phyloP scores from a whole-genome alignment of 2,329 filamentous ascomycete genomes.

The Fusarium sp. region DNA sequence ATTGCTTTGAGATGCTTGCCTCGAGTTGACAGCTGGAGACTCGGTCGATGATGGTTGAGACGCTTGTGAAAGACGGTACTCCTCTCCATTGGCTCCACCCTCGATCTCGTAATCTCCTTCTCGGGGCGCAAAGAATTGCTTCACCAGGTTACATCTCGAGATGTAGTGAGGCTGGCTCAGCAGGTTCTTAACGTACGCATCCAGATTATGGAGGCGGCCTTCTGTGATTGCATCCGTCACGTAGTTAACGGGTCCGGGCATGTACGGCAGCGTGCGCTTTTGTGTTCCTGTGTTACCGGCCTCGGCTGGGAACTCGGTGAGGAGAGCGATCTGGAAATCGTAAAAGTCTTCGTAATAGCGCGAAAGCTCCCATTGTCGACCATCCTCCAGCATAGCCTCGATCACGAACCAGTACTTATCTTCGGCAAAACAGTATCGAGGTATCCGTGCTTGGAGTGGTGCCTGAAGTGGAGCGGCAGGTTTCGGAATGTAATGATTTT shows the following conservation, averaged over 20 bases:
- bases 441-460: constrained; percentile 86
- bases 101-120: constrained; percentile 96
- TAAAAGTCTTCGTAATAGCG: constrained; percentile 99
- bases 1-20: constrained; percentile 74
- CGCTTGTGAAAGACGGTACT: constrained; percentile 79
- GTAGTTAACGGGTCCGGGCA: constrained; percentile 97
- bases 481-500: constrained; percentile 51
- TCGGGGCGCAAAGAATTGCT: constrained; percentile 89
- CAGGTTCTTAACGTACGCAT: constrained; percentile 95
- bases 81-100: constrained; percentile 76
- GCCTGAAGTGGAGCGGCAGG: constrained; percentile 72
- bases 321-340: constrained; percentile 95
- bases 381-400: constrained; percentile 90
- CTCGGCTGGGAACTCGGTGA: constrained; percentile 92
- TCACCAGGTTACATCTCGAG: constrained; percentile 83
- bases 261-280: constrained; percentile 89
- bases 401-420: constrained; percentile 99
- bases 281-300: constrained; percentile 86
- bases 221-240: constrained; percentile 98
- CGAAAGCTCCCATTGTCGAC: constrained; percentile 90
- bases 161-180: constrained; percentile 87
- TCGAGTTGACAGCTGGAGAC: constrained; percentile 70
- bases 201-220: constrained; percentile 89
- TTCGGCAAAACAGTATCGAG: constrained; percentile 93
- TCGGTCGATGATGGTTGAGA: constrained; percentile 76